phyloP scores from a whole-genome alignment of 2,329 filamentous ascomycete genomes.

The Epichloe sibirici region DNA sequence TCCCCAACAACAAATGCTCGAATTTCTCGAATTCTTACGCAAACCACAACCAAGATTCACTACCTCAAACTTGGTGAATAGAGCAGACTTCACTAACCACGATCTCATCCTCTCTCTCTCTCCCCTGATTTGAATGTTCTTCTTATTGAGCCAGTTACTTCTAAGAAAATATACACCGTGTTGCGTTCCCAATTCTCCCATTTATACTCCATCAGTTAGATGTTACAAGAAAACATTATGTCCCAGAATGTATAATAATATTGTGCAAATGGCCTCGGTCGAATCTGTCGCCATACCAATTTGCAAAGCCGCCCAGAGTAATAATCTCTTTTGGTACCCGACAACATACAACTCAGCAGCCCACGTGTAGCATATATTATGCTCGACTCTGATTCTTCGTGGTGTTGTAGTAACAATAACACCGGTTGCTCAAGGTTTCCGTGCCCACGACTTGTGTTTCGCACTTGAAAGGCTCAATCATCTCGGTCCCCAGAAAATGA shows the following conservation, averaged over 20 bases:
- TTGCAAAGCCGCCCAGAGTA: background rate
- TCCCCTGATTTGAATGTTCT: background rate
- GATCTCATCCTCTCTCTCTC: too few relatives aligned
- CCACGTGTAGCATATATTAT: background rate
- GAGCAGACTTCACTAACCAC: too few relatives aligned
- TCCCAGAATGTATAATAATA: conserved; percentile 4
- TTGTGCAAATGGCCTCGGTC: background rate
- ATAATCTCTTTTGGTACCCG: background rate
- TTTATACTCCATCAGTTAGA: conserved; percentile 1
- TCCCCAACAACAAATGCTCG: too few relatives aligned
- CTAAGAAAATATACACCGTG: background rate
- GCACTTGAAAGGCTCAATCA: background rate
- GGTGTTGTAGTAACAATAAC: background rate
- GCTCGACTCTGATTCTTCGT: background rate
- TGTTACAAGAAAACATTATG: conserved; percentile 5
- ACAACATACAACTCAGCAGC: background rate
- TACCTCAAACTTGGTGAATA: too few relatives aligned
- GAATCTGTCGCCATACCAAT: background rate
- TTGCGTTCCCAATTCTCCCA: background rate
- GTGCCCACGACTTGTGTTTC: background rate
- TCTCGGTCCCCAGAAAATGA: conserved; percentile 2
- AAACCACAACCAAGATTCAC: too few relatives aligned
- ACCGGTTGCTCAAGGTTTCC: background rate
- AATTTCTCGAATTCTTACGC: too few relatives aligned
- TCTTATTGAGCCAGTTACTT: background rate